Base-by-base conservation (phyloP, 352 stramenopile genomes). In the Globisporangium rhizosaccharum region DNA sequence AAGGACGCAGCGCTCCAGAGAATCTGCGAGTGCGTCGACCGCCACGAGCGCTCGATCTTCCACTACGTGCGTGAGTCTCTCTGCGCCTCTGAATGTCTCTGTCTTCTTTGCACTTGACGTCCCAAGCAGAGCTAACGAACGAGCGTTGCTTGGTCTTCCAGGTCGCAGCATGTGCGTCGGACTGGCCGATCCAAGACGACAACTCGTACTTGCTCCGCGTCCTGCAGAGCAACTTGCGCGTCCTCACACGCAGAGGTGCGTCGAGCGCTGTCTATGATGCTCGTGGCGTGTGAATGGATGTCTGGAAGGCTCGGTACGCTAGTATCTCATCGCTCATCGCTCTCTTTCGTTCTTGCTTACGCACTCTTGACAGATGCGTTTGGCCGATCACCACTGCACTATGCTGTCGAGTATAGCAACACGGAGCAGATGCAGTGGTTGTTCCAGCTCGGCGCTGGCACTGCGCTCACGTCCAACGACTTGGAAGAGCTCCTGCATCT, bases 61-160 rank as follows among this genome's bases (percentile, higher is more conserved):
- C 78, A 88, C 42, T 90, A 90, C 55, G 81, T 85, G 55, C 42
- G 76, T 70, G 1, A 25, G 44, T 8, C 30, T 36, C 30, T 8
- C 4, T 36, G 30, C 9, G 30, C 9, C 30, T 36, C 30, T 36
- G 30, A 36, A 8, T 10, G 30, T 36, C 30, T 36, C 30, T 36
- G 30, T 36, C 30, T 36, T 36, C 9, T 3, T 8, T 8, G 30
- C 9, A 8, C 30, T 36, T 36, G 30, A 36, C 9, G 30, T 36
- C 30, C 9, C 9, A 10, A 8, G 30, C 30, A 36, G 30, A 36
- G 30, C 30, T 36, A 36, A 30, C 9, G 46, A 17, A 10, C 3
- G 3, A 50, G 5, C 42, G 37, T 28, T 9, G 33, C 11, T 44
- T 56, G 18, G 23, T 49, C 12, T 56, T 14, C 23, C 59, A 57